Percentiles rank a stretch among this genome's conserved stretches.
These are phyloP conservation scores for Plantago coronopus DNA, from an alignment of 305 asterid genomes.

Conservation along the genomic window DNA sequence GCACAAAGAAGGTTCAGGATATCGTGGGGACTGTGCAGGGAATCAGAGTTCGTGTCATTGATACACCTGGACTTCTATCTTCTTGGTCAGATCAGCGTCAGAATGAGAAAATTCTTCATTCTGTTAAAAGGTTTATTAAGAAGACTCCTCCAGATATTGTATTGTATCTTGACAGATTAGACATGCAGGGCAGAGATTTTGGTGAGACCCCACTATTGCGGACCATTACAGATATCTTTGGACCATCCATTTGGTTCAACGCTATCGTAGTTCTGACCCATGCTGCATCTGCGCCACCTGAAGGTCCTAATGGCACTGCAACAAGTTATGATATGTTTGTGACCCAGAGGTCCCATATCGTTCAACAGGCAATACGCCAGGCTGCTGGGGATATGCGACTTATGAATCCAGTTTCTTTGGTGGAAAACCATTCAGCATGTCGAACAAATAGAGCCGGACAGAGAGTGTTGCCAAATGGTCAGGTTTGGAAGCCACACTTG, in stretches of 20 bases:
- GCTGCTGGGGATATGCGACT: constrained; percentile 97
- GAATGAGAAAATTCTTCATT: constrained; percentile 74
- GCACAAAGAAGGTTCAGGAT: constrained; percentile 95
- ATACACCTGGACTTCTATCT: constrained; percentile 92
- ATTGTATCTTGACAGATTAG: constrained; percentile 92
- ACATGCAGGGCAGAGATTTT: constrained; percentile 85
- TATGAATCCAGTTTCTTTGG: constrained; percentile 96
- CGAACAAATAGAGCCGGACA: constrained; percentile 97
- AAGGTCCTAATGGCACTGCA: constrained; percentile 82
- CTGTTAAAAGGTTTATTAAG: constrained; percentile 72
- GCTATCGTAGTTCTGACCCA: constrained; percentile 97
- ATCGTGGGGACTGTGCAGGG: constrained; percentile 96
- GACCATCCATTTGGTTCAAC: constrained; percentile 95
- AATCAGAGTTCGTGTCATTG: constrained; percentile 85
- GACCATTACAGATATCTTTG: constrained; percentile 82
- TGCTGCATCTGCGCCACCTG: constrained; percentile 97
- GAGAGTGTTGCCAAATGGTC: constrained; percentile 97
- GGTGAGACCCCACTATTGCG: constrained; percentile 86
- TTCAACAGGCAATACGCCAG: constrained; percentile 90
- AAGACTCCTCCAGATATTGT: constrained; percentile 94
- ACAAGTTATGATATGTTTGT: constrained; percentile 97
- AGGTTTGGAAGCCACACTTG: constrained; percentile 97
- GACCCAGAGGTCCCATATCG: constrained; percentile 87
- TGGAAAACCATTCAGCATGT: constrained; percentile 94
- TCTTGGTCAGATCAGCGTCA: constrained; percentile 96